Percentiles rank a stretch among this genome's conserved stretches.
Conservation (phyloP, 768 basidiomycete genomes). For the Boletus speciosus region DNA sequence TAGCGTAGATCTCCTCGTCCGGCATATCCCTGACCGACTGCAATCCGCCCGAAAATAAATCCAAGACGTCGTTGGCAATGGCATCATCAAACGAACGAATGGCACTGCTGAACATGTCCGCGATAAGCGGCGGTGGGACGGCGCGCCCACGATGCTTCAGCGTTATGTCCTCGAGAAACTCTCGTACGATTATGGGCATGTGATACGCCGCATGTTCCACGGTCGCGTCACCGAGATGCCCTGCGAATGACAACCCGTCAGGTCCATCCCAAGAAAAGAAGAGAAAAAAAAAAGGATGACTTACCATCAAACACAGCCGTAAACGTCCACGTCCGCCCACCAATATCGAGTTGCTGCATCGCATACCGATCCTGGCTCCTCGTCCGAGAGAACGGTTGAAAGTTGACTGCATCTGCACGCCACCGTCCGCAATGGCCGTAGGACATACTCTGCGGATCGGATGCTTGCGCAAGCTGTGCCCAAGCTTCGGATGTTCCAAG, state of each 20-base stretch:
- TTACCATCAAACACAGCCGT: conserved; percentile 70
- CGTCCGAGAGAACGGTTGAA: conserved; percentile 55
- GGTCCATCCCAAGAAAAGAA: neutral
- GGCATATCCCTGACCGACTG: conserved; percentile 48
- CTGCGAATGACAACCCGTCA: conserved; percentile 33
- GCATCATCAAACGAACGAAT: conserved; percentile 64
- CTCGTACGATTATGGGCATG: conserved; percentile 61
- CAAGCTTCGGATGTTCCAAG: conserved; percentile 51
- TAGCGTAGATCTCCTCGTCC: conserved; percentile 51
- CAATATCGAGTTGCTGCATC: conserved; percentile 52
- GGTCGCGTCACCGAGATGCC: conserved; percentile 67
- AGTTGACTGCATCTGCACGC: conserved; percentile 61
- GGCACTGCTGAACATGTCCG: conserved; percentile 53
- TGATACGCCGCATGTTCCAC: conserved; percentile 67
- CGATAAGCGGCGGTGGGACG: conserved; percentile 48
- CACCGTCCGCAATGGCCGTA: conserved; percentile 37
- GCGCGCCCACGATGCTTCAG: conserved; percentile 37
- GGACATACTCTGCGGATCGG: conserved; percentile 46
- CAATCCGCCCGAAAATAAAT: conserved; percentile 56
- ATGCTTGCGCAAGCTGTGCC: conserved; percentile 47
- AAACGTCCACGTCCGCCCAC: conserved; percentile 57
- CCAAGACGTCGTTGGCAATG: conserved; percentile 61
- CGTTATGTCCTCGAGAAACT: conserved; percentile 48
- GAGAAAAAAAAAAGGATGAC: conserved; percentile 17
- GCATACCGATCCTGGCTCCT: conserved; percentile 65